phyloP scores from a whole-genome alignment of 345 rosid species.

The Eutrema japonicum region DNA sequence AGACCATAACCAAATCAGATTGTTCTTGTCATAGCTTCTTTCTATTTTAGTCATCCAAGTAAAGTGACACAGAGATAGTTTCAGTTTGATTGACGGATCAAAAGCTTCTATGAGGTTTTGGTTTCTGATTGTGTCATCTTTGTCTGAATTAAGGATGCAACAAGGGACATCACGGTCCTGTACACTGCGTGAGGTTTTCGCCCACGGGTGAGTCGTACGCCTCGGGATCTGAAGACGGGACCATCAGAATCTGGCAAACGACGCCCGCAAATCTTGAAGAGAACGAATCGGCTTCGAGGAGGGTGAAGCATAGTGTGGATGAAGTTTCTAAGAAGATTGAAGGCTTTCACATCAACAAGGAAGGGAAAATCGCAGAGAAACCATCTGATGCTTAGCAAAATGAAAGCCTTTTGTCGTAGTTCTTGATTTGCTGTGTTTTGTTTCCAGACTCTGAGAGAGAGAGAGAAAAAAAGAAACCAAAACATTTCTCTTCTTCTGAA shows the following conservation, averaged over 20 bases:
- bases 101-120: background rate
- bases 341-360: constrained; percentile 54
- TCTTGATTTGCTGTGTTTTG: constrained; percentile 26
- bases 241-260: constrained; percentile 65
- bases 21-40: constrained; percentile 7
- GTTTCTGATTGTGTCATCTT: constrained; percentile 19
- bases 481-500: background rate
- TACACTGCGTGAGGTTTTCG: constrained; percentile 88
- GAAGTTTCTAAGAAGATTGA: constrained; percentile 54
- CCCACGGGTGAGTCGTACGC: constrained; percentile 96
- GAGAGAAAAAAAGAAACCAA: background rate
- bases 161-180: constrained; percentile 99
- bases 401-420: background rate
- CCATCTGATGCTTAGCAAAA: constrained; percentile 34
- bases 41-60: background rate
- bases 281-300: constrained; percentile 45
- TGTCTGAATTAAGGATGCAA: constrained; percentile 68
- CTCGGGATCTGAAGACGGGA: constrained; percentile 98
- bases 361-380: constrained; percentile 45
- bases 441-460: constrained; percentile 21
- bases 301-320: constrained; percentile 50
- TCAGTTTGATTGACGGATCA: background rate
- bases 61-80: background rate
- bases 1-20: background rate
- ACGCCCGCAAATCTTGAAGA: constrained; percentile 47